phyloP scores from a whole-genome alignment of 2,329 filamentous ascomycete species.

The Colletotrichum echinochloae region DNA sequence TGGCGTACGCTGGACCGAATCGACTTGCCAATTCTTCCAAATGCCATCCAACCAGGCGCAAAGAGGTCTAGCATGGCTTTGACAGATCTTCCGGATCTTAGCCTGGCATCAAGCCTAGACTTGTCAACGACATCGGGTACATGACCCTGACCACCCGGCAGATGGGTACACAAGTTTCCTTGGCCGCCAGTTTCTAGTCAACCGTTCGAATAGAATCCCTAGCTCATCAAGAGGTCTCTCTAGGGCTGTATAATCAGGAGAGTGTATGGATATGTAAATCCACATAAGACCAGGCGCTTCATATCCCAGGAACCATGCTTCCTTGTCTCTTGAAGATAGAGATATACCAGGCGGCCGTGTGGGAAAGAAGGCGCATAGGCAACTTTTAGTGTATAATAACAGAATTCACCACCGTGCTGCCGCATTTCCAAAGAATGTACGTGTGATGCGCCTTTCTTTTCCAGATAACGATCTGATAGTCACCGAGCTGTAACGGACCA shows the following conservation, averaged over 20 bases:
- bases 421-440: background rate
- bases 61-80: background rate
- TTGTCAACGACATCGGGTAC: background rate
- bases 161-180: background rate
- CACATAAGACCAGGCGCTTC: background rate
- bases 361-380: too few species aligned
- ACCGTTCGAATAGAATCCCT: too few species aligned
- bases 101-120: background rate
- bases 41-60: too few species aligned
- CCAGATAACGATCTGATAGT: background rate
- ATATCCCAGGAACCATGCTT: background rate
- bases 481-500: background rate
- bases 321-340: too few species aligned
- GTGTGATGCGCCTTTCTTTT: constrained; percentile 1
- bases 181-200: too few species aligned
- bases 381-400: background rate
- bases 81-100: background rate
- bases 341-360: rapidly evolving
- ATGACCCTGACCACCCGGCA: background rate
- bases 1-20: constrained; percentile 1
- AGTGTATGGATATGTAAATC: background rate
- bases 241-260: background rate
- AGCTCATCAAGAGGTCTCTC: background rate
- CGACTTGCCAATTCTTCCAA: background rate
- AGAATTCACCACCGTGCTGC: background rate